Evolutionary conservation across 2,329 filamentous ascomycete species (phyloP), one percentile per base, ranked within the genome.

Genomic region (Curvularia eragrostidis): DNA sequence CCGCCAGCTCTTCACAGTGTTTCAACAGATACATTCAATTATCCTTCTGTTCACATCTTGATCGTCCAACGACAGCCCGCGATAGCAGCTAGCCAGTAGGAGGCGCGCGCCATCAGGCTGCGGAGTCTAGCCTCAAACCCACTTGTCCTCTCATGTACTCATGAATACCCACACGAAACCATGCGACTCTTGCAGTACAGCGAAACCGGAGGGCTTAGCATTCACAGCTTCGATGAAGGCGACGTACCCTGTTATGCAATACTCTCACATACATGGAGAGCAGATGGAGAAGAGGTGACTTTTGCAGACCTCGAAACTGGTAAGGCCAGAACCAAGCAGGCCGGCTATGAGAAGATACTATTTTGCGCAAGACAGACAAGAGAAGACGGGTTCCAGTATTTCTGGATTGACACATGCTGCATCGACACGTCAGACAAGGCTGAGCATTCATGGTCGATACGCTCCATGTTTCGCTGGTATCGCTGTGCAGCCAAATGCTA

Each of bases 191-290:
- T 64, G n/a, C 51, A 54, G 49, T 42, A 52, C 41, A 47, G 49
- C 42, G 59, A 53, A 42, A 39, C 49, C 43, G 58, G 58, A 42
- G 41, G 41, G 10, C 46, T 58, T 26, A 52, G 28, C 2, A 52
- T 59, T 19, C 47, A 44, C 32, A 30, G 41, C 34, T 54, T 52
- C 32, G 42, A 24, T 36, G 46, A 52, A 12, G 24, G 42, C 26
- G 41, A 19, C 19, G 58, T 36, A 52, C 57, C 51, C 6, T 36
- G 26, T 10, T 55, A 55, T 10, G 52, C 52, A 70, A 75, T 58
- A 70, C 68, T 24, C 71, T 75, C 73, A 72, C 57, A 71, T 64
- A 32, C 36, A 3, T 74, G 72, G 71, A 48, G 51, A 48, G 61
- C 64, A 15, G 61, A 70, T 30, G 38, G 36, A 18, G 68, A 69